These are phyloP conservation scores for Penicillium sp. DNA, from an alignment of 2,329 filamentous ascomycete genomes.

Conservation along the genomic window DNA sequence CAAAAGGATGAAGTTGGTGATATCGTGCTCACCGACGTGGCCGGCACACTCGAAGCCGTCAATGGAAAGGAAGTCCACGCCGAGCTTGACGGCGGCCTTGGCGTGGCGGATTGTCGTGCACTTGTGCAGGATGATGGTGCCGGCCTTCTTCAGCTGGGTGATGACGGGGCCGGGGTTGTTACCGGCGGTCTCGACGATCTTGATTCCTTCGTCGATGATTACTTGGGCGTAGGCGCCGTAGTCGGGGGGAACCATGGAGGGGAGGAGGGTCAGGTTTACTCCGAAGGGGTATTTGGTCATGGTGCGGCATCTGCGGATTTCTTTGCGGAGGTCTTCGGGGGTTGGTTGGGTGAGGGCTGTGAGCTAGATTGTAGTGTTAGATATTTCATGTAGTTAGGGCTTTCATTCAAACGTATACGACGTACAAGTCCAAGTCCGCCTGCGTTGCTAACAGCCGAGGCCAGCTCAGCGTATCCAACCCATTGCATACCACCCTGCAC, in stretches of 20 bases:
- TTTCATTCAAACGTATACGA: constrained; percentile 1
- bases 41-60: constrained; percentile 97
- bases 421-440: constrained; percentile 52
- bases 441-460: constrained; percentile 53
- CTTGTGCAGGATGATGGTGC: constrained; percentile 84
- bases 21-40: constrained; percentile 53
- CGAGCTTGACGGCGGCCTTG: constrained; percentile 84
- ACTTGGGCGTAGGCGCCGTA: constrained; percentile 89
- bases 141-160: constrained; percentile 75
- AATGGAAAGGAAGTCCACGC: constrained; percentile 94
- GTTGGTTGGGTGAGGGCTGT: constrained; percentile 79
- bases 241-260: constrained; percentile 83
- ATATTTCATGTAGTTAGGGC: background rate
- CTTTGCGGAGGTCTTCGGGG: constrained; percentile 85
- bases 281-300: constrained; percentile 68
- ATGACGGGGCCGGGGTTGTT: constrained; percentile 91
- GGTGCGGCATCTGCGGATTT: constrained; percentile 81
- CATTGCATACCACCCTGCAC: constrained; percentile 56
- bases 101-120: constrained; percentile 96
- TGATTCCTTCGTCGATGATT: constrained; percentile 88
- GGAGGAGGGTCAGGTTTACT: constrained; percentile 93
- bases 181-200: constrained; percentile 88
- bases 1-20: constrained; percentile 63
- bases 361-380: constrained; percentile 30
- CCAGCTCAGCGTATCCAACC: constrained; percentile 54